These are phyloP conservation scores for Laguncularia racemosa DNA, from an alignment of 345 rosid species.

Conservation along the genomic window DNA sequence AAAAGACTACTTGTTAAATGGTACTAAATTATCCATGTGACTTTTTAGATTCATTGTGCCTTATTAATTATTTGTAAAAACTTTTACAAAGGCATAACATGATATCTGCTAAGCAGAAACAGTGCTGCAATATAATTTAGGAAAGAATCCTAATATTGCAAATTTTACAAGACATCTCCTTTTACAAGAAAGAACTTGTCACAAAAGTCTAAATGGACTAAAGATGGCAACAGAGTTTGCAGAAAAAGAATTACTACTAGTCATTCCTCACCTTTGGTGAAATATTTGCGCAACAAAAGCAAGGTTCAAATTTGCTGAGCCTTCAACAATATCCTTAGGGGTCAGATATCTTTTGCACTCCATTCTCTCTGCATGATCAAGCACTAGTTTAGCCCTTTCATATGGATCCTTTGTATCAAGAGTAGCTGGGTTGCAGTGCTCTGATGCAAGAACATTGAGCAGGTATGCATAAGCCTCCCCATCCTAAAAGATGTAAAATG, in stretches of 20 bases:
- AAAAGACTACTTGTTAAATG: too few relatives aligned
- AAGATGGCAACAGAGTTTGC: background rate
- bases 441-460: constrained; percentile 88
- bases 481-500: constrained; percentile 48
- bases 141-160: too few relatives aligned
- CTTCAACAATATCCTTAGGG: constrained; percentile 78
- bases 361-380: constrained; percentile 81
- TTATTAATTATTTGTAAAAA: too few relatives aligned
- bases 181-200: too few relatives aligned
- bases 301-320: constrained; percentile 76
- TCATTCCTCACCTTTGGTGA: constrained; percentile 58
- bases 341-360: constrained; percentile 73
- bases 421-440: constrained; percentile 69
- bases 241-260: background rate
- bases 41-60: too few relatives aligned
- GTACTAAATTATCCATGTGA: too few relatives aligned
- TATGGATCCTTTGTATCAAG: constrained; percentile 55
- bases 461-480: constrained; percentile 82
- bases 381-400: constrained; percentile 71
- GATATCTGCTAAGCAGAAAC: too few relatives aligned
- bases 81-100: too few relatives aligned
- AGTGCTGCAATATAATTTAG: too few relatives aligned
- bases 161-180: too few relatives aligned
- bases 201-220: background rate
- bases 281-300: constrained; percentile 90